Conservation (phyloP, 441 rosid species). For the Aleurites moluccanus region DNA sequence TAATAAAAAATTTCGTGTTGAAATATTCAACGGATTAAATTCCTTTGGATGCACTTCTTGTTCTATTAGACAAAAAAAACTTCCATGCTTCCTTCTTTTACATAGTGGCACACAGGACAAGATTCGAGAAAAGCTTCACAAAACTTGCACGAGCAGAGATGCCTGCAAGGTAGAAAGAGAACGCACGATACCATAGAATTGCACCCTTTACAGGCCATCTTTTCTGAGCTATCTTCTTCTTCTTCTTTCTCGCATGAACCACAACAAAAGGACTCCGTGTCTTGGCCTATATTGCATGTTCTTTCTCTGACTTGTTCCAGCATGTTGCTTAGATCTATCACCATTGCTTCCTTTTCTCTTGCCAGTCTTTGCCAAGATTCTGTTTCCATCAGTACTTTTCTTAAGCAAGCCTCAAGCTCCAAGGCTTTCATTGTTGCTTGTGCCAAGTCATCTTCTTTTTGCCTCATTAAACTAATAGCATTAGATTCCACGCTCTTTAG, state of each 20-base stretch:
- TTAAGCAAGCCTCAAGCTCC: conserved; percentile 47
- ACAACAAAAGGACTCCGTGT: conserved; percentile 38
- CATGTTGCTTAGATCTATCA: conserved; percentile 35
- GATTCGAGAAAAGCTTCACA: conserved; percentile 42
- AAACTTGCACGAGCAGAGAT: conserved; percentile 52
- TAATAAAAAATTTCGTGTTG: no score
- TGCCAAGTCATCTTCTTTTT: conserved; percentile 47
- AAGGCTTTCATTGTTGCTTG: conserved; percentile 34
- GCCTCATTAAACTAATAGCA: conserved; percentile 32
- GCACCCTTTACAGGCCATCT: conserved; percentile 42
- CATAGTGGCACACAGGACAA: conserved; percentile 54
- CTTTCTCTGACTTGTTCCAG: conserved; percentile 37
- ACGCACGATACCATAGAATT: conserved; percentile 39
- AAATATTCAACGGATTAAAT: no score
- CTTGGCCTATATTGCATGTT: conserved; percentile 29
- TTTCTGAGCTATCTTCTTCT: not conserved
- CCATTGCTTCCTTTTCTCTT: conserved; percentile 42
- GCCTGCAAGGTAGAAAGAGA: conserved; percentile 52
- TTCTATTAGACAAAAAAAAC: conserved; percentile 30
- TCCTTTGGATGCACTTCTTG: no score
- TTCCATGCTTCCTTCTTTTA: conserved; percentile 51
- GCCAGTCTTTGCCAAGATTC: conserved; percentile 43
- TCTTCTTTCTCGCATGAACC: conserved; percentile 26
- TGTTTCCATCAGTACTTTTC: conserved; percentile 36
- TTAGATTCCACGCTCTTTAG: conserved; percentile 38